Evolutionary conservation across 1,139 yeast species (phyloP), one percentile per base, ranked within the genome.

Genomic region (Scheffersomyces titani): DNA sequence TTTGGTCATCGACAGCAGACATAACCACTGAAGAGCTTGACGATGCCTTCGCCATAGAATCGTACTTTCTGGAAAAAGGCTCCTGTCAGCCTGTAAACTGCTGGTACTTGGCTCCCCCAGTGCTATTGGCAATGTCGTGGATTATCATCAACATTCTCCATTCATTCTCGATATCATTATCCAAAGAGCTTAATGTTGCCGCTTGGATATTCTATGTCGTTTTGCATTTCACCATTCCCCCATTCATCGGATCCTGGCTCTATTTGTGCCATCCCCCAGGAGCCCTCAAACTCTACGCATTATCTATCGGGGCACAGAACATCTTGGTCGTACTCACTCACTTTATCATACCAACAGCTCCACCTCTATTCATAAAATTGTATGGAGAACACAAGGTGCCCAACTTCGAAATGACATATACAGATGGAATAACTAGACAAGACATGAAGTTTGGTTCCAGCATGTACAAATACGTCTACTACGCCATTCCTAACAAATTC

Each of bases 231-330:
- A 44, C 60, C 11, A 57, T 61, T 3, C 65, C 67, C 9, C 54
- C 59, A 3, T 18, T 59, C 19, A 54, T 59, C 6, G 60, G 58
- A 1, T 3, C 55, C 3, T 63, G 66, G 66, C 57, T 65, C 22
- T 60, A 59, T 45, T 50, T 62, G 7, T 63, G 62, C 54, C 64
- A 63, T 18, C 58, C 65, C 1, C 66, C 66, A 2, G 66, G 66
- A 1, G 60, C 65, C 2, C 47, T 61, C 16, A 58, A 58, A 44
- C 45, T 63, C 16, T 65, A 57, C 49, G 50, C 58, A 19, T 47
- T 59, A 3, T 54, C 60, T 7, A 46, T 63, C 49, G 67, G 67
- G 3, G 49, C 58, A 11, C 65, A 61, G 40, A 64, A 62, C 49
- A 53, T 57, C n/a, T 44, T 58, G 50, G 57, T 61, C 18, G 52